Evolutionary conservation across 2,329 filamentous ascomycete genomes (phyloP).

Genomic region (Magnaporthiopsis rhizophila): DNA sequence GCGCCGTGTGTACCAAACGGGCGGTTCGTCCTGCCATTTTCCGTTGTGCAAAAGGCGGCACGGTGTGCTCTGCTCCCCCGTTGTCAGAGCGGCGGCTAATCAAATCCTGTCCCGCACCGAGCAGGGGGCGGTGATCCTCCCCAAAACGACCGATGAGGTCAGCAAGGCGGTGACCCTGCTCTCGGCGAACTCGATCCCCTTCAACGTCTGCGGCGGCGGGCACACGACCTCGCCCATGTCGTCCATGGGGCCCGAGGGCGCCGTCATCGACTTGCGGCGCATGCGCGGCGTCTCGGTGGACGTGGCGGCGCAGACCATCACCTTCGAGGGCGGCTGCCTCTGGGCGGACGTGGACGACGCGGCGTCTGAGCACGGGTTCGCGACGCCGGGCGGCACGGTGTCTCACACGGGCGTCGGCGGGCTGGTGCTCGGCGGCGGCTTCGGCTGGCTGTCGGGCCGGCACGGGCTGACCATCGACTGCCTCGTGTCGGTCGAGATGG

Average conservation of each 20-base stretch:
- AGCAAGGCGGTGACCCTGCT: constrained; percentile 36
- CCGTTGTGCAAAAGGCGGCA: not conserved
- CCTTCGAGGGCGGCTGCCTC: constrained; percentile 40
- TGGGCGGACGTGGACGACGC: constrained; percentile 48
- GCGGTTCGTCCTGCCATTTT: constrained; percentile 2
- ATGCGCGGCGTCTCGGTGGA: constrained; percentile 45
- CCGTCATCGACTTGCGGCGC: constrained; percentile 46
- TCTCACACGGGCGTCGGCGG: constrained; percentile 56
- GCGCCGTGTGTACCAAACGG: not conserved
- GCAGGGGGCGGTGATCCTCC: constrained; percentile 28
- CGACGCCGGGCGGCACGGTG: constrained; percentile 54
- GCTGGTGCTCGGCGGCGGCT: constrained; percentile 49
- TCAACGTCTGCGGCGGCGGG: constrained; percentile 47
- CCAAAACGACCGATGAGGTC: constrained; percentile 30
- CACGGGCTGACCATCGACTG: constrained; percentile 42
- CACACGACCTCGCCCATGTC: constrained; percentile 46
- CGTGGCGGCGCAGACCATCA: constrained; percentile 32
- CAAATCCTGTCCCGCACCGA: not conserved
- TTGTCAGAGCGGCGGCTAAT: too few species aligned
- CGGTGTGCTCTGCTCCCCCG: too few species aligned
- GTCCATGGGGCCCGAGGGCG: constrained; percentile 36
- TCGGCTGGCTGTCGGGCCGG: constrained; percentile 45
- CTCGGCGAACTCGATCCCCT: constrained; percentile 32
- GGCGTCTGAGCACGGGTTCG: constrained; percentile 40
- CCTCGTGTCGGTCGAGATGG: constrained; percentile 29